These are phyloP conservation scores for Bretschneidera sinensis DNA, from an alignment of 345 rosid genomes.

Conservation along the genomic window DNA sequence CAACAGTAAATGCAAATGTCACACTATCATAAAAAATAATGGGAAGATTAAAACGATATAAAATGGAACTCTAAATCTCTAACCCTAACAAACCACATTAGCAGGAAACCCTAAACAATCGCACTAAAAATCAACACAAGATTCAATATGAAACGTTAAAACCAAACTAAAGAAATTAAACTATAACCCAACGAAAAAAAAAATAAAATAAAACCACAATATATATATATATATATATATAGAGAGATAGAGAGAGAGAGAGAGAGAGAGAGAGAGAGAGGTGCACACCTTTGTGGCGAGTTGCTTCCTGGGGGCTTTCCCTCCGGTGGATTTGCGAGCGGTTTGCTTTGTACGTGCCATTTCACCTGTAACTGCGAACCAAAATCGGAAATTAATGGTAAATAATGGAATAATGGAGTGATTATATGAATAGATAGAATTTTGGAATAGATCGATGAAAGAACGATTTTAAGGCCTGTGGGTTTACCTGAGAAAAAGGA, in stretches of 20 bases:
- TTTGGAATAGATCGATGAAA: neutral
- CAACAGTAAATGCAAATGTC: no score
- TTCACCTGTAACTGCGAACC: conserved; percentile 11
- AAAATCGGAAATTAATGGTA: neutral
- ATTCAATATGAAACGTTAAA: neutral
- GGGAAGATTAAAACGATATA: no score
- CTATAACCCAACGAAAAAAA: neutral
- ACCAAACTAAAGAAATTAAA: neutral
- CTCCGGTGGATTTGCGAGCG: conserved; percentile 59
- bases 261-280: neutral
- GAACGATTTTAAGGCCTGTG: neutral
- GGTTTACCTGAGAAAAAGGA: neutral
- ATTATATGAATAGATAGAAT: neutral
- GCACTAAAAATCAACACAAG: no score
- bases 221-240: no score
- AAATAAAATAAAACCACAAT: neutral
- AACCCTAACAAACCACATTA: no score
- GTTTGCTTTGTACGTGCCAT: conserved; percentile 74
- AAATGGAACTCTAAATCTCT: no score
- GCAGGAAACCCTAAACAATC: no score
- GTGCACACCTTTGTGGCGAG: conserved; percentile 51
- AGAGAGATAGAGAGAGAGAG: no score
- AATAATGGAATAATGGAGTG: neutral
- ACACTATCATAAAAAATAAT: no score
- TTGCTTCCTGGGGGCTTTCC: conserved; percentile 58